These are phyloP conservation scores for Drechslera avenae DNA, from an alignment of 2,329 filamentous ascomycete species.

Conservation along the genomic window DNA sequence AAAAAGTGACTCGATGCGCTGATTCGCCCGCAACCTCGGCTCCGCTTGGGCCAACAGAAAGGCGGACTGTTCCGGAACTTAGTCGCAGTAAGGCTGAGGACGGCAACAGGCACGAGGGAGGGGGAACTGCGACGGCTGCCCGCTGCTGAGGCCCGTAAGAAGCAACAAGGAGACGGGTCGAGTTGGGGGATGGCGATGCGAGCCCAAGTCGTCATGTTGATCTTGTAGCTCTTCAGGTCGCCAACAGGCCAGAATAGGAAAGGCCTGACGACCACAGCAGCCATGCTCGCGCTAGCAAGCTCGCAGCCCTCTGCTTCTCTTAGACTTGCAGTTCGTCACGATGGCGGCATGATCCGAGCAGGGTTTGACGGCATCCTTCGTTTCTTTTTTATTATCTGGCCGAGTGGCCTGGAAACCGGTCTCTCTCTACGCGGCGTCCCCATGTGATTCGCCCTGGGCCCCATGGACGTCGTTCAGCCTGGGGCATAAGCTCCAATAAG, in stretches of 20 bases:
- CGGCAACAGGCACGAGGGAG: conserved; percentile 18
- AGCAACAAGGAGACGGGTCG: conserved; percentile 10
- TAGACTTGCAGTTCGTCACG: conserved; percentile 26
- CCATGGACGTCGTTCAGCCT: conserved; percentile 34
- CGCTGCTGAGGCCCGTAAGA: conserved; percentile 20
- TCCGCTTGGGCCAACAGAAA: conserved; percentile 29
- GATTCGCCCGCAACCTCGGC: conserved; percentile 34
- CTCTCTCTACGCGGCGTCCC: conserved; percentile 28
- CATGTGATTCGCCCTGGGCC: conserved; percentile 37
- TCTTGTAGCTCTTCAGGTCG: neutral
- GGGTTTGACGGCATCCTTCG: conserved; percentile 35
- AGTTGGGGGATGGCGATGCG: conserved; percentile 15
- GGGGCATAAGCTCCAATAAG: conserved; percentile 42
- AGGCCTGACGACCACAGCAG: conserved; percentile 26
- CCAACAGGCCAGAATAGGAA: conserved; percentile 25
- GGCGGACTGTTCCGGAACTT: conserved; percentile 37
- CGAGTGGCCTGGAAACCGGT: conserved; percentile 30
- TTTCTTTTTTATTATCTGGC: conserved; percentile 42
- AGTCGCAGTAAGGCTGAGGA: conserved; percentile 38
- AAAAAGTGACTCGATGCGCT: conserved; percentile 33
- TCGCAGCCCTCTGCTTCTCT: conserved; percentile 26
- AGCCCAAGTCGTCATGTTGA: conserved; percentile 2
- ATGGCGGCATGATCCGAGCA: conserved; percentile 40
- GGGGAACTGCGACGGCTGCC: conserved; percentile 7
- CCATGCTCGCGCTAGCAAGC: conserved; percentile 23